These are phyloP conservation scores for Diutina neorugosa DNA, from an alignment of 1,139 yeast species.

Conservation along the genomic window DNA sequence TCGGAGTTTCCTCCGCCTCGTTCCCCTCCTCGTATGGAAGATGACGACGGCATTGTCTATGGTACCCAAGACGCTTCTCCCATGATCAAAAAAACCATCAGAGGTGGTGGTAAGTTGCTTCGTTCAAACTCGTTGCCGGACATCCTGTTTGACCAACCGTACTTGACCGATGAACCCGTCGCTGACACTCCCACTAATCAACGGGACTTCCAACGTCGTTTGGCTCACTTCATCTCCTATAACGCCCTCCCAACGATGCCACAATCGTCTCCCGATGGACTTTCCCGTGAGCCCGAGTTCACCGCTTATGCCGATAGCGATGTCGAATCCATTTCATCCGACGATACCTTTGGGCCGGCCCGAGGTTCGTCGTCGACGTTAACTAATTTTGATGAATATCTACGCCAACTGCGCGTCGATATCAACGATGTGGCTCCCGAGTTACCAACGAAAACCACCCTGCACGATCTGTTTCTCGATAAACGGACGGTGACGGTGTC, in stretches of 20 bases:
- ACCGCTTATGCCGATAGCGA: not conserved
- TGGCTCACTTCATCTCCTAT: not conserved
- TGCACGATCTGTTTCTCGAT: constrained; percentile 1
- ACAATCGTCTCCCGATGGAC: not conserved
- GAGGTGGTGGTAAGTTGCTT: not conserved
- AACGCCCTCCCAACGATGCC: not conserved
- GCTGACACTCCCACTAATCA: not conserved
- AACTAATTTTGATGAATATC: not conserved
- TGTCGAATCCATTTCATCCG: not conserved
- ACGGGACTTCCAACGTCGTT: not conserved
- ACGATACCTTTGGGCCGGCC: not conserved
- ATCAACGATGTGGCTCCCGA: not conserved
- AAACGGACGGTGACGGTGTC: not conserved
- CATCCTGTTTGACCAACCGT: not conserved
- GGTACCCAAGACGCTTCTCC: not conserved
- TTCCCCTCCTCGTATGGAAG: not conserved
- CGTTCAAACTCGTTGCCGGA: not conserved
- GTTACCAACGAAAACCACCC: not conserved
- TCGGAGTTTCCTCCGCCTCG: not conserved
- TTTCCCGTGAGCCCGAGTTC: not conserved
- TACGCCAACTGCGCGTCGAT: not conserved
- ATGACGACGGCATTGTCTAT: not conserved
- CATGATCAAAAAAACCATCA: not conserved
- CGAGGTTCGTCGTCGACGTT: not conserved
- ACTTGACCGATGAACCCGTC: not conserved